These are phyloP conservation scores for Silene coronaria DNA, from an alignment of 179 eudicot genomes.

Conservation along the genomic window DNA sequence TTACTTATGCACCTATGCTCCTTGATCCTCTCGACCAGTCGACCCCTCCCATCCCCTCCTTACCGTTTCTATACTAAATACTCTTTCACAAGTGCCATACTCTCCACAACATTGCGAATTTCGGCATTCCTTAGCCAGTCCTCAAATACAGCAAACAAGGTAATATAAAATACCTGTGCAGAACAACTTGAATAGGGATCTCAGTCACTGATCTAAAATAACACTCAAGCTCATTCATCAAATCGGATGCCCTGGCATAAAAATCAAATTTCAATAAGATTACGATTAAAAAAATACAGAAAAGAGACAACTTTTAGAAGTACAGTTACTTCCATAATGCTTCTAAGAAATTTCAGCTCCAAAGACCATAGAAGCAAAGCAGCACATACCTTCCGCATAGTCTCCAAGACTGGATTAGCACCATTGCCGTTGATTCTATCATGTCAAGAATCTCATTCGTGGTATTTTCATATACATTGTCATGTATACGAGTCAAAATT, in stretches of 20 bases:
- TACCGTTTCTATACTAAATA: not conserved
- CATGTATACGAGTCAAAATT: slow-evolving; percentile 37
- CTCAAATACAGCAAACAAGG: slow-evolving; percentile 11
- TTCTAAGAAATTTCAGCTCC: not conserved
- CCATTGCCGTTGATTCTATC: slow-evolving; percentile 77
- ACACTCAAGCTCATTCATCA: slow-evolving; percentile 45
- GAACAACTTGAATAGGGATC: slow-evolving; percentile 73
- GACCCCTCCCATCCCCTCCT: not conserved
- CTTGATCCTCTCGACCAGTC: too few species aligned
- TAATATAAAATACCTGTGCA: slow-evolving; percentile 48
- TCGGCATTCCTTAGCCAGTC: not conserved
- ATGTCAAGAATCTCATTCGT: slow-evolving; percentile 39
- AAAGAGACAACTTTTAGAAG: not conserved
- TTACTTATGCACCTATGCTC: not conserved
- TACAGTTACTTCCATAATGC: not conserved
- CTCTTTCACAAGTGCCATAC: not conserved
- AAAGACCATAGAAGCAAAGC: slow-evolving; percentile 2
- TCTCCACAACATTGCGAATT: not conserved
- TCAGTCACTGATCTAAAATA: slow-evolving; percentile 51
- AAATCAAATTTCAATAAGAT: not conserved
- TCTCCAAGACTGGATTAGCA: slow-evolving; percentile 65
- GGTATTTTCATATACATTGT: slow-evolving; percentile 9
- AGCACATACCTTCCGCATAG: slow-evolving; percentile 51
- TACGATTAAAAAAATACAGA: not conserved
- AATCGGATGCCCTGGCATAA: slow-evolving; percentile 52